Conservation (phyloP, 2,329 filamentous ascomycete species). For the Alternaria panax region DNA sequence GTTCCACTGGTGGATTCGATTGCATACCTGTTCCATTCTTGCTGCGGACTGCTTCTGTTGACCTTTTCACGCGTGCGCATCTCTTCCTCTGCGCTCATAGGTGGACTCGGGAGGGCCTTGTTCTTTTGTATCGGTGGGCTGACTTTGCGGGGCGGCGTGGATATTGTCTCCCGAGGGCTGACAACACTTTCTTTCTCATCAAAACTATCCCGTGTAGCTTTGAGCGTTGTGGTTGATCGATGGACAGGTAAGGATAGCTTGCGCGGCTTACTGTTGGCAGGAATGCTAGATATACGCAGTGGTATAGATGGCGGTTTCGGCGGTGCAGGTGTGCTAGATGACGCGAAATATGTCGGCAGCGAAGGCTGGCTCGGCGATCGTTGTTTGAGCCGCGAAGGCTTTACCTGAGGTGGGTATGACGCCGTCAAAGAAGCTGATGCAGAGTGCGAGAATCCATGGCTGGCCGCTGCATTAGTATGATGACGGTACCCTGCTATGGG, state of each 20-base stretch:
- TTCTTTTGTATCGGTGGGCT: conserved; percentile 39
- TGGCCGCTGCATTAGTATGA: background rate
- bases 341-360: conserved; percentile 26
- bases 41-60: conserved; percentile 11
- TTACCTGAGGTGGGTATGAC: conserved; percentile 7
- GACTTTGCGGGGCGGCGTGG: conserved; percentile 19
- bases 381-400: conserved; percentile 16
- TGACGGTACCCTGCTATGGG: conserved; percentile 25
- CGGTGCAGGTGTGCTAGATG: conserved; percentile 14
- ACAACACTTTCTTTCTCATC: conserved; percentile 29
- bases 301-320: conserved; percentile 40
- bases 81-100: conserved; percentile 26
- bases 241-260: conserved; percentile 42
- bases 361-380: conserved; percentile 32
- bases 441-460: conserved; percentile 24
- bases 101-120: conserved; percentile 43
- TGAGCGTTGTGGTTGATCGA: conserved; percentile 22
- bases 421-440: conserved; percentile 31
- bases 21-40: conserved; percentile 16
- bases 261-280: conserved; percentile 39
- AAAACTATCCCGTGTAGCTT: conserved; percentile 1
- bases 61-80: conserved; percentile 26
- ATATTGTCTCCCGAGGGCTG: conserved; percentile 5
- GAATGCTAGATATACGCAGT: conserved; percentile 46
- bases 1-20: background rate